Evolutionary conservation across 2,329 filamentous ascomycete genomes (phyloP).

Genomic region (Trematosphaeria pertusa): DNA sequence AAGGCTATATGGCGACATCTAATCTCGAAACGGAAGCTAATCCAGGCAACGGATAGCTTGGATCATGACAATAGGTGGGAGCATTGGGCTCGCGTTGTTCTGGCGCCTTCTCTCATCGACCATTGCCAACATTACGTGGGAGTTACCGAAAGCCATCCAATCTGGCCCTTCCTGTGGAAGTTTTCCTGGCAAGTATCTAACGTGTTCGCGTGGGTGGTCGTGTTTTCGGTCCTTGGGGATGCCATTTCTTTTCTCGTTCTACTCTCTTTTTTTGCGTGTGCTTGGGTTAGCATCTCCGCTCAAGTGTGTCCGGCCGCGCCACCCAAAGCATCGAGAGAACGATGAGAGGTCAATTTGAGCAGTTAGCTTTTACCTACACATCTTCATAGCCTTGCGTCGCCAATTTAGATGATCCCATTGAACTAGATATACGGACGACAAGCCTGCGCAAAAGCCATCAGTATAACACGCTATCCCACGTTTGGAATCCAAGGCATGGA

Average conservation of each 20-base stretch:
- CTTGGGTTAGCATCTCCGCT: no score
- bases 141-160: neutral
- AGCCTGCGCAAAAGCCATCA: neutral
- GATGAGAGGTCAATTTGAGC: neutral
- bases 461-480: constrained; percentile 1
- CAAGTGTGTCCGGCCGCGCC: no score
- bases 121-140: neutral
- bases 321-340: neutral
- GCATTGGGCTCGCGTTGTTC: neutral
- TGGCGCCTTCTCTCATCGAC: neutral
- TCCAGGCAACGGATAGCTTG: neutral
- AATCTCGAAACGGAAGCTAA: neutral
- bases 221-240: neutral
- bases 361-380: neutral
- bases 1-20: neutral
- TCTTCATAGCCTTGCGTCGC: neutral
- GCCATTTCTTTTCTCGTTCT: no score
- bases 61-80: neutral
- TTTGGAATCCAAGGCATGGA: neutral
- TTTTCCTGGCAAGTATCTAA: neutral
- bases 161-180: neutral
- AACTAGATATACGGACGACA: neutral
- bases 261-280: no score
- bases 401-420: neutral
- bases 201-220: neutral